Percentiles rank a stretch among this genome's conserved stretches.
phyloP scores from a whole-genome alignment of 345 rosid genomes.

The Psidium friedrichsthalianum region DNA sequence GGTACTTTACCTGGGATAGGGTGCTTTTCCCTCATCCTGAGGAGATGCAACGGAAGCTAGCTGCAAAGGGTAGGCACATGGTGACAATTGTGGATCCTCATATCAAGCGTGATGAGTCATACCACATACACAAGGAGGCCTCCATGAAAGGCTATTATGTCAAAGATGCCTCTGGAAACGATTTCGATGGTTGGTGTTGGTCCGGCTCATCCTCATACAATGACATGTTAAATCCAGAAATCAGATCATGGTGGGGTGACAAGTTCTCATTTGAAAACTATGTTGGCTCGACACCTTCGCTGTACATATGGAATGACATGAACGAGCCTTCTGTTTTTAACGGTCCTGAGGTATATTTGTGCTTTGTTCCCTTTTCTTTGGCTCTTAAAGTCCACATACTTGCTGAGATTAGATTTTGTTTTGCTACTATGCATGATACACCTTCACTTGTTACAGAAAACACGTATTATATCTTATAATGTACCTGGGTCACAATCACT shows the following conservation, averaged over 20 bases:
- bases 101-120: constrained; percentile 83
- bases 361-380: neutral
- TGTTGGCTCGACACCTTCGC: constrained; percentile 78
- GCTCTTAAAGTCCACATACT: neutral
- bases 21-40: constrained; percentile 76
- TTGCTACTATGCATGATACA: neutral
- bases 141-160: constrained; percentile 75
- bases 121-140: constrained; percentile 76
- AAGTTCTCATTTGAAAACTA: constrained; percentile 68
- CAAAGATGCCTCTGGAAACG: constrained; percentile 75
- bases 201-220: constrained; percentile 91
- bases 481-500: neutral
- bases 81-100: constrained; percentile 99
- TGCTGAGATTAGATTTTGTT: neutral
- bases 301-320: constrained; percentile 99
- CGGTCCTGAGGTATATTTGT: constrained; percentile 82
- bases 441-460: neutral
- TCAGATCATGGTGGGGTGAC: constrained; percentile 88
- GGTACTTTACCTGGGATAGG: constrained; percentile 90
- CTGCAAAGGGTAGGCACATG: constrained; percentile 88
- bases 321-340: constrained; percentile 99
- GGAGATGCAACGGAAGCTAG: constrained; percentile 86
- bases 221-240: constrained; percentile 80
- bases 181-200: constrained; percentile 99
- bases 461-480: neutral